A percentile compares a stretch with the other conserved stretches of the same genome.
These are phyloP conservation scores for Neospermospora avenae DNA, from an alignment of 2,329 filamentous ascomycete genomes.

Conservation along the genomic window DNA sequence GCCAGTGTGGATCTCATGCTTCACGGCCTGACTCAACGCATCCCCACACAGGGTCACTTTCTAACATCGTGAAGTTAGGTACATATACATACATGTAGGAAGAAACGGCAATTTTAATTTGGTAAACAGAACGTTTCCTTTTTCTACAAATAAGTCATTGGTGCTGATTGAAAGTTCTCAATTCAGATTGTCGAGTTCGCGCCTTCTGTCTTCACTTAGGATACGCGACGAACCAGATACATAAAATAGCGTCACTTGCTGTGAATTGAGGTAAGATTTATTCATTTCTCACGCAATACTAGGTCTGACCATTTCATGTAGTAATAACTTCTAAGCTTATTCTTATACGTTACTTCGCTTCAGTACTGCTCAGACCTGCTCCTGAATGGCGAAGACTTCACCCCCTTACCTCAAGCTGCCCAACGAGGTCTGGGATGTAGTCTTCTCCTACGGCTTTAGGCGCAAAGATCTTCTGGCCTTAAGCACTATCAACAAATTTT, in stretches of 20 bases:
- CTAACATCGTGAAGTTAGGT: neutral
- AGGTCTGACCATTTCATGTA: no score
- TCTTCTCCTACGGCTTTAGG: neutral
- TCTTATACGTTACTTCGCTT: neutral
- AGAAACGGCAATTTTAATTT: no score
- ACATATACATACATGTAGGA: neutral
- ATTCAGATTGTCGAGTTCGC: no score
- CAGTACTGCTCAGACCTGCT: neutral
- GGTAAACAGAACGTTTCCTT: no score
- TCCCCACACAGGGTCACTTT: neutral
- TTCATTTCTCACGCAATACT: no score
- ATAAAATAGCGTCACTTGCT: no score
- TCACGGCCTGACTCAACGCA: neutral
- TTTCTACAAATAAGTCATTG: no score
- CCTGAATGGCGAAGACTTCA: neutral
- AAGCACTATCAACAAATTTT: neutral
- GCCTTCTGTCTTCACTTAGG: no score
- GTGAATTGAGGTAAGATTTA: no score
- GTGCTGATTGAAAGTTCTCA: no score
- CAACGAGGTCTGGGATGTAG: constrained; percentile 3
- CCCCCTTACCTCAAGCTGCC: neutral
- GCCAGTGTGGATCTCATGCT: neutral
- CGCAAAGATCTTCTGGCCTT: neutral
- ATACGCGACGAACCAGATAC: no score
- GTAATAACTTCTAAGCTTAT: no score